These are phyloP conservation scores for Cardamine resedifolia DNA, from an alignment of 345 rosid species.

Conservation along the genomic window DNA sequence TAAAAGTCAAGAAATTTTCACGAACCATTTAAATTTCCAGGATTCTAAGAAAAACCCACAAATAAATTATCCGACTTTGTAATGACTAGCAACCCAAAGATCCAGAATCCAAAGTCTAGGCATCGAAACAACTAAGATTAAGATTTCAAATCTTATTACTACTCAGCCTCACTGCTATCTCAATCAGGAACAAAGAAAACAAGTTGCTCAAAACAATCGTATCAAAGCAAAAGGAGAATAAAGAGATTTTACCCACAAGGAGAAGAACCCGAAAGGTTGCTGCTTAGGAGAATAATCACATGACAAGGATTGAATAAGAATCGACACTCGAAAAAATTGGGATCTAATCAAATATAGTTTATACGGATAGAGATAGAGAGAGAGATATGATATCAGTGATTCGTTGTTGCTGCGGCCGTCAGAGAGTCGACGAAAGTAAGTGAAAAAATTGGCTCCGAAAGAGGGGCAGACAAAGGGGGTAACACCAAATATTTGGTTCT, in stretches of 20 bases:
- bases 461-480: conserved; percentile 1
- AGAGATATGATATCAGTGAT: conserved; percentile 29
- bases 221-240: conserved; percentile 18
- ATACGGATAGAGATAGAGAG: not conserved
- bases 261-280: conserved; percentile 15
- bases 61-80: conserved; percentile 1
- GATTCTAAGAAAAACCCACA: not conserved
- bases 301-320: conserved; percentile 25
- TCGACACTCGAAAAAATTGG: conserved; percentile 2
- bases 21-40: conserved; percentile 6
- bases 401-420: conserved; percentile 31
- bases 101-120: conserved; percentile 16
- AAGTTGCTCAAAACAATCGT: conserved; percentile 14
- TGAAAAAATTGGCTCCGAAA: conserved; percentile 13
- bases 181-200: not conserved
- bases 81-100: conserved; percentile 16
- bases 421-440: conserved; percentile 33
- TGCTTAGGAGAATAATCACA: conserved; percentile 16
- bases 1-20: not conserved
- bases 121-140: conserved; percentile 35
- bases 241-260: conserved; percentile 31
- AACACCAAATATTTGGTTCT: not conserved
- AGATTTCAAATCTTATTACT: conserved; percentile 14
- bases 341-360: conserved; percentile 22
- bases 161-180: not conserved